Evolutionary conservation across 2,329 filamentous ascomycete species (phyloP).

Genomic region (Neocucurbitaria cava): DNA sequence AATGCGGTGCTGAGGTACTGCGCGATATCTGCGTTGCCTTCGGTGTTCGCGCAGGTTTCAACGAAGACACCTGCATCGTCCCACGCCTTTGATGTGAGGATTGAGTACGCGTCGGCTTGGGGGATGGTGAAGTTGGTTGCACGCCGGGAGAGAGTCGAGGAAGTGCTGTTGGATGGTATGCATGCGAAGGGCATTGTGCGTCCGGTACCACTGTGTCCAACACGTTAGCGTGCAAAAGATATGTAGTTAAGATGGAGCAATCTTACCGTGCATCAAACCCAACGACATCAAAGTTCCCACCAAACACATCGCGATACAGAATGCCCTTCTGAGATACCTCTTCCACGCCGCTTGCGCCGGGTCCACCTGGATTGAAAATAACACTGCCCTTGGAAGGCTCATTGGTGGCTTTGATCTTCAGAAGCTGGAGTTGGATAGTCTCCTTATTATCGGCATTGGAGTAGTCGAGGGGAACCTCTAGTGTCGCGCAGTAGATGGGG

Average conservation of each 20-base stretch:
- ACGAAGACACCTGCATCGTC: slow-evolving; percentile 12
- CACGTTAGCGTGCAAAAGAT: background rate
- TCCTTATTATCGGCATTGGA: slow-evolving; percentile 23
- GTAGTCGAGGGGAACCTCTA: slow-evolving; percentile 48
- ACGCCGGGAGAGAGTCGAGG: slow-evolving; percentile 4
- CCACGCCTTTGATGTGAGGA: slow-evolving; percentile 13
- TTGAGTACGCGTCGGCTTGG: slow-evolving; percentile 6
- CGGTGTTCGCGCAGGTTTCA: slow-evolving; percentile 15
- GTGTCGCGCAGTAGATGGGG: slow-evolving; percentile 32
- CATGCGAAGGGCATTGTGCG: slow-evolving; percentile 20
- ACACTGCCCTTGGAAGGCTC: slow-evolving; percentile 41
- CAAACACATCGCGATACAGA: slow-evolving; percentile 4
- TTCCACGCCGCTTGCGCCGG: slow-evolving; percentile 26
- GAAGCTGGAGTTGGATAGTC: slow-evolving; percentile 35
- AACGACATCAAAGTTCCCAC: slow-evolving; percentile 17
- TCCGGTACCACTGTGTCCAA: slow-evolving; percentile 17
- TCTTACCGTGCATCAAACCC: slow-evolving; percentile 19
- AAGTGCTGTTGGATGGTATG: slow-evolving; percentile 8
- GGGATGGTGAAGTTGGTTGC: slow-evolving; percentile 19
- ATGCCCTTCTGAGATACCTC: slow-evolving; percentile 6
- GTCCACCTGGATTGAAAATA: slow-evolving; percentile 45
- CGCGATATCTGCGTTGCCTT: slow-evolving; percentile 17
- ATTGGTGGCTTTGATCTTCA: slow-evolving; percentile 34
- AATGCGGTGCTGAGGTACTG: slow-evolving; percentile 20
- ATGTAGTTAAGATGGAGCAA: background rate